These are phyloP conservation scores for Oropetium thomaeum DNA, from an alignment of 176 grass and related monocot species.

Conservation along the genomic window DNA sequence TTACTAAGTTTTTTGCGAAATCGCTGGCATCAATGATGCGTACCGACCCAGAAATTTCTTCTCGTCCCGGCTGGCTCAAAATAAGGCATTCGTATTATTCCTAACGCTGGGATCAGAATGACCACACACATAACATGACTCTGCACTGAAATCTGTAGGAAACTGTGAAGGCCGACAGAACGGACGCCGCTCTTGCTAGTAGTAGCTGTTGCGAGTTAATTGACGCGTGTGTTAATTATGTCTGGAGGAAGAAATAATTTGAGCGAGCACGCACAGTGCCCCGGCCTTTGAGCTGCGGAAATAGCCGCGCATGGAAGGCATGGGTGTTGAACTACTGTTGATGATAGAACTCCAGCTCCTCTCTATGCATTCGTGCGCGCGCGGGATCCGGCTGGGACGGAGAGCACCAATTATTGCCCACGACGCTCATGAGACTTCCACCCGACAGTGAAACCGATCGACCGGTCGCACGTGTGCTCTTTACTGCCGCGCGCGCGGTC, in stretches of 20 bases:
- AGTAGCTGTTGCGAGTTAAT: neutral
- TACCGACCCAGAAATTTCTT: neutral
- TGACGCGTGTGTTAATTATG: neutral
- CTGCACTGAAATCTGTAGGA: constrained; percentile 26
- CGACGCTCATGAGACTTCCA: neutral
- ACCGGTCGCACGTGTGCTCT: constrained; percentile 23
- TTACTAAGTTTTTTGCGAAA: neutral
- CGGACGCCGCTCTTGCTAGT: constrained; percentile 11
- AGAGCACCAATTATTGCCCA: neutral
- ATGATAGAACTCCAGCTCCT: neutral
- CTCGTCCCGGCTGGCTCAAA: neutral
- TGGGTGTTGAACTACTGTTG: neutral
- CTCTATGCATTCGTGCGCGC: constrained; percentile 15
- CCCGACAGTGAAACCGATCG: constrained; percentile 10
- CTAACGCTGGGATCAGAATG: neutral
- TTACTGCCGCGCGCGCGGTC: neutral
- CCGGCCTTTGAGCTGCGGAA: neutral
- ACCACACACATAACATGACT: neutral
- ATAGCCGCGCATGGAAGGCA: too few relatives aligned
- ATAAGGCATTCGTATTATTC: constrained; percentile 15
- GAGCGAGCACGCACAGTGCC: neutral
- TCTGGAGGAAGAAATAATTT: neutral
- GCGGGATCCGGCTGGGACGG: too few relatives aligned
- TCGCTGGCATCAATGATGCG: neutral
- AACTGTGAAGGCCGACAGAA: neutral